phyloP scores from a whole-genome alignment of 2,329 filamentous ascomycete species.

The Cadophora luteo-olivacea region DNA sequence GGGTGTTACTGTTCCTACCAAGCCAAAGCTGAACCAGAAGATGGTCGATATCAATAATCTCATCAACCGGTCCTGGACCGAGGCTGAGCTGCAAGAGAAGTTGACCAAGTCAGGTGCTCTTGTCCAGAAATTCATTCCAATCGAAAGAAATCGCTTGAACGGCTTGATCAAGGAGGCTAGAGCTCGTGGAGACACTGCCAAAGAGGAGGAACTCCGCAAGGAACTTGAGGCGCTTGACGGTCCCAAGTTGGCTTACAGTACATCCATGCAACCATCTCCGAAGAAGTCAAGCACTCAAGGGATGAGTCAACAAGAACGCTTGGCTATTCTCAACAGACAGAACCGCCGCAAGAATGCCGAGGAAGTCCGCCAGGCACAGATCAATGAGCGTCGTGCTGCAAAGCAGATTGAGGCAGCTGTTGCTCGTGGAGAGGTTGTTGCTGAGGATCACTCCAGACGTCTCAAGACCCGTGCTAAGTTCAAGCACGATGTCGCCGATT shows the following conservation, averaged over 20 bases:
- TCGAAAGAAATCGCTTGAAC: conserved; percentile 71
- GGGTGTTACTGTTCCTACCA: conserved; percentile 76
- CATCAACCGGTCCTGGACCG: conserved; percentile 81
- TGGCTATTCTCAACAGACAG: conserved; percentile 82
- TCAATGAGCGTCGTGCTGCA: conserved; percentile 75
- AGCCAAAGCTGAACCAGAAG: conserved; percentile 71
- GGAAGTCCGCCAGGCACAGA: conserved; percentile 86
- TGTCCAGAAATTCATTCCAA: conserved; percentile 68
- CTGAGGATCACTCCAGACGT: conserved; percentile 65
- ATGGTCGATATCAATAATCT: conserved; percentile 81
- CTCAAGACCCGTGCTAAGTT: conserved; percentile 73
- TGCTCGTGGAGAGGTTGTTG: conserved; percentile 66
- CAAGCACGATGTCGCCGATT: conserved; percentile 66
- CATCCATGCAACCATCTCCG: conserved; percentile 62
- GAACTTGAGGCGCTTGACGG: conserved; percentile 68
- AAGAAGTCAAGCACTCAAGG: conserved; percentile 55
- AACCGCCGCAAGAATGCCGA: conserved; percentile 88
- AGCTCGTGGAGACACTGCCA: conserved; percentile 65
- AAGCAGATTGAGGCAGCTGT: conserved; percentile 66
- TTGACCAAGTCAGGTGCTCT: conserved; percentile 74
- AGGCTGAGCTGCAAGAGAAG: conserved; percentile 81
- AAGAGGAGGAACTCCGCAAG: conserved; percentile 59
- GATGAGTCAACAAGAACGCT: conserved; percentile 76
- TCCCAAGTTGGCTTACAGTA: conserved; percentile 77
- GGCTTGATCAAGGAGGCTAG: conserved; percentile 72